A percentile compares a stretch with the other conserved stretches of the same genome.
Evolutionary conservation across 2,329 filamentous ascomycete genomes (phyloP).

Genomic region (Fusarium sp.): DNA sequence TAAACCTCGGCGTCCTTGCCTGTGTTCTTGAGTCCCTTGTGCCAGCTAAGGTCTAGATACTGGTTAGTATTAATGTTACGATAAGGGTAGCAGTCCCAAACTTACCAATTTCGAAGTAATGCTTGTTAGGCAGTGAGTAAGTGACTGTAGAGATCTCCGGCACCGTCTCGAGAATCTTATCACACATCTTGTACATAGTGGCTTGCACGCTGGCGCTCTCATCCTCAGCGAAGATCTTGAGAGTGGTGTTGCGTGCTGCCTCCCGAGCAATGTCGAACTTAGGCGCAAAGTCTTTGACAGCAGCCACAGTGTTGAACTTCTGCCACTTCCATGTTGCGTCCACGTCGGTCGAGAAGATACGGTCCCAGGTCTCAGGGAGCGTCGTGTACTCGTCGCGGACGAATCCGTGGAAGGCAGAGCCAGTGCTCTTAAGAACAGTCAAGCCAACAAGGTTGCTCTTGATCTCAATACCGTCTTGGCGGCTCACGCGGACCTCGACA

Average conservation of each 20-base stretch:
- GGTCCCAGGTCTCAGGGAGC: slow-evolving; percentile 90
- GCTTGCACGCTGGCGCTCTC: slow-evolving; percentile 93
- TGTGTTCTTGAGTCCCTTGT: slow-evolving; percentile 94
- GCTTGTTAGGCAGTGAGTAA: slow-evolving; percentile 95
- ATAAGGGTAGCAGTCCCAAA: slow-evolving; percentile 32
- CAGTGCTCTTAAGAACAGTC: slow-evolving; percentile 94
- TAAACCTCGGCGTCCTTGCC: slow-evolving; percentile 97
- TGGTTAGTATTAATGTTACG: slow-evolving; percentile 36
- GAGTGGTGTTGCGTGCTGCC: slow-evolving; percentile 83
- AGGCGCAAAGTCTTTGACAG: slow-evolving; percentile 72
- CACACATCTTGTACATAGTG: slow-evolving; percentile 99
- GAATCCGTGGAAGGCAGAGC: slow-evolving; percentile 95
- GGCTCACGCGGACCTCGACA: slow-evolving; percentile 78
- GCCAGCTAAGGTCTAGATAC: slow-evolving; percentile 87
- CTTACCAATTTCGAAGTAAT: slow-evolving; percentile 96
- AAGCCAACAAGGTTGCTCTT: slow-evolving; percentile 83
- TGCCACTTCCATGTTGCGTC: slow-evolving; percentile 90
- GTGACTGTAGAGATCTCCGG: slow-evolving; percentile 79
- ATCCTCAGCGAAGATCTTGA: slow-evolving; percentile 91
- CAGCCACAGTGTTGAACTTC: slow-evolving; percentile 72
- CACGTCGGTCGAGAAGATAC: slow-evolving; percentile 94
- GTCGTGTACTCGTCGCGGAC: slow-evolving; percentile 94
- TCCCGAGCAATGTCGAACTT: slow-evolving; percentile 85
- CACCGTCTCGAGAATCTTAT: slow-evolving; percentile 82
- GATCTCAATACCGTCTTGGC: slow-evolving; percentile 78